These are phyloP conservation scores for Chionographis japonica DNA, from an alignment of 106 monocot species.

Conservation along the genomic window DNA sequence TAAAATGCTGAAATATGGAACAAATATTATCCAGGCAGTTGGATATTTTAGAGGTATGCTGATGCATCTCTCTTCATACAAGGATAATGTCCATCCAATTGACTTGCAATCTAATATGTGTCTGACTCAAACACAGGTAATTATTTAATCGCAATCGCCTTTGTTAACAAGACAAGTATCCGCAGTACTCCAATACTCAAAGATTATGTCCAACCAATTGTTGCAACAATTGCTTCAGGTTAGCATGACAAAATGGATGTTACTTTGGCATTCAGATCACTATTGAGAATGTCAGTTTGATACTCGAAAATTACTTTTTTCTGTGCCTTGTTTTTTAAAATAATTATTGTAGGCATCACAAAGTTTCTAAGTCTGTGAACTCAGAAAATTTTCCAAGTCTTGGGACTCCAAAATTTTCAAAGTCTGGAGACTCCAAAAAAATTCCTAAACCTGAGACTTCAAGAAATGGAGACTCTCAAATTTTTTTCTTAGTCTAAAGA, in stretches of 20 bases:
- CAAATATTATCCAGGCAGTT: slow-evolving; percentile 79
- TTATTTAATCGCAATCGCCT: slow-evolving; percentile 65
- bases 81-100: neutral
- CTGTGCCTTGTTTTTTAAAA: neutral
- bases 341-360: too few species aligned
- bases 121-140: slow-evolving; percentile 34
- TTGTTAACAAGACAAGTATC: slow-evolving; percentile 18
- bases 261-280: neutral
- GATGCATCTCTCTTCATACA: neutral
- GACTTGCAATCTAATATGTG: neutral
- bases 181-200: slow-evolving; percentile 29
- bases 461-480: too few species aligned
- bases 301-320: neutral
- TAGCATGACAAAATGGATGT: neutral
- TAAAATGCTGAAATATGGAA: slow-evolving; percentile 83
- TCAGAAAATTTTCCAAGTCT: too few species aligned
- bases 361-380: too few species aligned
- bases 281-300: too few species aligned
- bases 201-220: slow-evolving; percentile 54
- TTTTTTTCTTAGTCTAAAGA: too few species aligned
- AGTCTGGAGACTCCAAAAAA: too few species aligned
- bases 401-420: too few species aligned
- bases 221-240: slow-evolving; percentile 34
- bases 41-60: slow-evolving; percentile 79
- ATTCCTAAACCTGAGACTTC: too few species aligned